Evolutionary conservation across 768 basidiomycete species (phyloP).

Genomic region (Lactarius evosmus): DNA sequence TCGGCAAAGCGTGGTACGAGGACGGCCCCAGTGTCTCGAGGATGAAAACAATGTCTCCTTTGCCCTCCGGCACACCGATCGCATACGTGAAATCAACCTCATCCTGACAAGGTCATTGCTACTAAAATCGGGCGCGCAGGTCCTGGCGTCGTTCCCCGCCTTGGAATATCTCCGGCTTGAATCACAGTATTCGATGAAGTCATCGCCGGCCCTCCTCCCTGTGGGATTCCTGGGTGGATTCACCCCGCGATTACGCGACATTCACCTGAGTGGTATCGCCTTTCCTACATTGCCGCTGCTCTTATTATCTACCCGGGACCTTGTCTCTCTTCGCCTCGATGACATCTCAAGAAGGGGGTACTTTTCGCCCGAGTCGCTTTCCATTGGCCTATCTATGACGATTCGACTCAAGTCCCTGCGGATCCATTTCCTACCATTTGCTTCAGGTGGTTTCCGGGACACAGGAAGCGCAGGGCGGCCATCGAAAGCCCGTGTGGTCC

Average conservation of each 20-base stretch:
- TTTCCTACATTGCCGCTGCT: conserved; percentile 11
- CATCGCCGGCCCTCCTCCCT: neutral
- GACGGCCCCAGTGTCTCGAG: neutral
- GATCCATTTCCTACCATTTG: neutral
- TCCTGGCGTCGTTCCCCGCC: neutral
- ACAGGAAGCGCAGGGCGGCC: neutral
- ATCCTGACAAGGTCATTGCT: neutral
- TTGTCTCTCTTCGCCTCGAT: conserved; percentile 11
- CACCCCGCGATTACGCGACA: conserved; percentile 10
- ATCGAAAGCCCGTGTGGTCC: neutral
- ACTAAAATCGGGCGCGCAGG: neutral
- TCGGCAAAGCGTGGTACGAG: neutral
- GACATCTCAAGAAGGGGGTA: neutral
- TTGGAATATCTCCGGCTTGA: conserved; percentile 8
- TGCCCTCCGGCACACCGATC: neutral
- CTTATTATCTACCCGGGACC: conserved; percentile 4
- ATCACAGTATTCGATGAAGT: neutral
- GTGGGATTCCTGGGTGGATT: conserved; percentile 6
- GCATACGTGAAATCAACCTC: conserved; percentile 12
- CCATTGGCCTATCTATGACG: neutral
- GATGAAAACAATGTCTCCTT: conserved; percentile 1
- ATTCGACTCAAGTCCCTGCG: conserved; percentile 1
- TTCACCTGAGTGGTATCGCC: neutral
- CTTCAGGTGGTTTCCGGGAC: neutral
- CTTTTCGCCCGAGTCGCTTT: conserved; percentile 1